phyloP scores from a whole-genome alignment of 805 yeast genomes.

The Ogataea paraovalis region DNA sequence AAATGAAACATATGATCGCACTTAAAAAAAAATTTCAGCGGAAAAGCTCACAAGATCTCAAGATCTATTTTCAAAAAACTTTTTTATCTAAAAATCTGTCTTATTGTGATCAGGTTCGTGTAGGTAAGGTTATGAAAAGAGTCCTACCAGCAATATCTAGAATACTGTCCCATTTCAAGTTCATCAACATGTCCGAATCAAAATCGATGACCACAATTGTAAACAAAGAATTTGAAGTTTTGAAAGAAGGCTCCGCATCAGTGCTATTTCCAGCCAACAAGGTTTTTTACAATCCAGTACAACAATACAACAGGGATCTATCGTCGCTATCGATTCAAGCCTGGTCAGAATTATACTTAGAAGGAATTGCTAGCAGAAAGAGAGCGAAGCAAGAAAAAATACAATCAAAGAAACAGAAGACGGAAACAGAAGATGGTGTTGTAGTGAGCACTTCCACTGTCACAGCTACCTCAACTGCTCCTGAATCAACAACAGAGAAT shows the following conservation, averaged over 20 bases:
- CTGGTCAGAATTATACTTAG: constrained; percentile 65
- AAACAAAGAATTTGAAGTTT: constrained; percentile 26
- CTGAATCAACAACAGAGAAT: constrained; percentile 5
- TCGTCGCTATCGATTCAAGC: constrained; percentile 83
- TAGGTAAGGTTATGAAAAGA: not conserved
- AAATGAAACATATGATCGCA: not conserved
- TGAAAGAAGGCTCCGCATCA: constrained; percentile 78
- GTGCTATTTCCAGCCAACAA: constrained; percentile 79
- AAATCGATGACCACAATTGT: constrained; percentile 6
- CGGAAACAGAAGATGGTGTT: constrained; percentile 11
- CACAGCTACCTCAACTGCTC: constrained; percentile 4
- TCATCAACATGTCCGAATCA: not conserved
- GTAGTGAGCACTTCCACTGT: constrained; percentile 2
- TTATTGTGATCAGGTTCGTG: too few relatives aligned
- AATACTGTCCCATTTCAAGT: not conserved
- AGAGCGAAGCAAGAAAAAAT: constrained; percentile 22
- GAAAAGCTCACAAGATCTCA: not conserved
- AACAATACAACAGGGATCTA: constrained; percentile 92
- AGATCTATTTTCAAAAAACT: not conserved
- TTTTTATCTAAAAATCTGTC: too few relatives aligned
- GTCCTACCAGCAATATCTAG: not conserved
- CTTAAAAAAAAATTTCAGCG: not conserved
- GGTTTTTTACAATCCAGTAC: constrained; percentile 95
- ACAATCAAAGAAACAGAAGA: constrained; percentile 15
- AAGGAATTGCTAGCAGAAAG: constrained; percentile 29